Percentiles rank a stretch among this genome's conserved stretches.
Conservation (phyloP, 2,329 filamentous ascomycete genomes). For the Fusarium sp. region DNA sequence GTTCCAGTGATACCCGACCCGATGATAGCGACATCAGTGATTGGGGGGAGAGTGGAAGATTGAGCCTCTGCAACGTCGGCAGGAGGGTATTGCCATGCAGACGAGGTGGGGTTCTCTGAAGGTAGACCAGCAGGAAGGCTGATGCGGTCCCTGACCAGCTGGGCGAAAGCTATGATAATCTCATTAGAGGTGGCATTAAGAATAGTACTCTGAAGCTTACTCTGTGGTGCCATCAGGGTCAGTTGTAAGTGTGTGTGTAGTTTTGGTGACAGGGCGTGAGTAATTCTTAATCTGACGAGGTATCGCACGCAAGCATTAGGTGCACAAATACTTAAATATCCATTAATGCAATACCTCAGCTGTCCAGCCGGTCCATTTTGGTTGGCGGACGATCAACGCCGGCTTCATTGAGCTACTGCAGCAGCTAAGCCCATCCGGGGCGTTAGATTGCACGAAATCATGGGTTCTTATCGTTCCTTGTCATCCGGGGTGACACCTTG, state of each 20-base stretch:
- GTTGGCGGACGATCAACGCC: not conserved
- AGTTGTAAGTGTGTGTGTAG: not conserved
- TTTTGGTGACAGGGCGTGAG: not conserved
- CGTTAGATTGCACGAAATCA: not conserved
- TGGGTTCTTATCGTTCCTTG: not conserved
- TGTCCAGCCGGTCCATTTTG: not conserved
- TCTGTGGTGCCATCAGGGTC: not conserved
- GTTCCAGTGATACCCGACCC: constrained; percentile 45
- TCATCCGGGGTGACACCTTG: not conserved
- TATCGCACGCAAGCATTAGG: not conserved
- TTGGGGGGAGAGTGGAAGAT: constrained; percentile 23
- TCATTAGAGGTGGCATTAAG: not conserved
- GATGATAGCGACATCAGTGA: constrained; percentile 42
- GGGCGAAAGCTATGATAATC: not conserved
- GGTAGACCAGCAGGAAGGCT: not conserved
- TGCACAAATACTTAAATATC: not conserved
- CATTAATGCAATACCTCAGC: not conserved
- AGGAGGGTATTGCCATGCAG: constrained; percentile 13
- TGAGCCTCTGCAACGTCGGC: constrained; percentile 25
- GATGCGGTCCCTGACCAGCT: not conserved
- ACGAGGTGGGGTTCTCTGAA: constrained; percentile 26
- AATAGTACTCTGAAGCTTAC: not conserved
- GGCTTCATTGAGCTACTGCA: not conserved
- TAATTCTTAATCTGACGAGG: not conserved
- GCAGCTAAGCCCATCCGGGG: not conserved